A percentile compares a stretch with the other conserved stretches of the same genome.
phyloP scores from a whole-genome alignment of 2,329 filamentous ascomycete species.

The Phoma herbarum region DNA sequence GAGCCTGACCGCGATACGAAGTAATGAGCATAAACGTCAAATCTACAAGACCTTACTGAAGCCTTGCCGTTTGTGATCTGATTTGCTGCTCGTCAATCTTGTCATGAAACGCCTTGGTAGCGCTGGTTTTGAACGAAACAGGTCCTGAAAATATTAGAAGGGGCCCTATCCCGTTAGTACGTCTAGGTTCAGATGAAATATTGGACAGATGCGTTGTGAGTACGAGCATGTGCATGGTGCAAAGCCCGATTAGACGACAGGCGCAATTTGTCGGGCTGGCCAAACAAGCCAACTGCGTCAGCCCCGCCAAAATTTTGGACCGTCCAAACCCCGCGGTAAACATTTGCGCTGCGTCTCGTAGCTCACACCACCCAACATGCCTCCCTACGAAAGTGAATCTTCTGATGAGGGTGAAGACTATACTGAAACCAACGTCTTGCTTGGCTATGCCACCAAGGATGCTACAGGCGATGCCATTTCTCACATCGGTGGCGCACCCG shows the following conservation, averaged over 20 bases:
- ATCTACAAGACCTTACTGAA: background rate
- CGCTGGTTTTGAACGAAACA: too few species aligned
- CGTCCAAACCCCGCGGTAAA: slow-evolving; percentile 12
- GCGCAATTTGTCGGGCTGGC: background rate
- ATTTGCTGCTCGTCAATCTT: background rate
- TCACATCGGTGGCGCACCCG: slow-evolving; percentile 85
- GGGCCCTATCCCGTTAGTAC: too few species aligned
- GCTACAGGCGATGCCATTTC: slow-evolving; percentile 83
- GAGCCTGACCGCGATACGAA: slow-evolving; percentile 10
- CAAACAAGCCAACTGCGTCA: background rate
- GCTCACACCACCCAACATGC: slow-evolving; percentile 60
- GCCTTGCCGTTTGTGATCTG: background rate
- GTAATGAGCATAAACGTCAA: slow-evolving; percentile 11
- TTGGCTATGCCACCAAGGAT: slow-evolving; percentile 88
- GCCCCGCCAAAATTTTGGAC: slow-evolving; percentile 17
- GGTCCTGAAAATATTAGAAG: background rate
- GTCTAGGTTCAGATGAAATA: background rate
- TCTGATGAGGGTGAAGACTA: slow-evolving; percentile 73
- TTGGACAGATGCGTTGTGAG: background rate
- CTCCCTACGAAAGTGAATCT: slow-evolving; percentile 86
- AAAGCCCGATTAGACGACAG: background rate
- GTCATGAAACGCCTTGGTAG: background rate
- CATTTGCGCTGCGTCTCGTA: background rate
- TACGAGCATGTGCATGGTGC: background rate
- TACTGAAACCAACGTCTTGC: slow-evolving; percentile 83